Conservation (phyloP, 106 monocot species). For the Agapanthus africanus region DNA sequence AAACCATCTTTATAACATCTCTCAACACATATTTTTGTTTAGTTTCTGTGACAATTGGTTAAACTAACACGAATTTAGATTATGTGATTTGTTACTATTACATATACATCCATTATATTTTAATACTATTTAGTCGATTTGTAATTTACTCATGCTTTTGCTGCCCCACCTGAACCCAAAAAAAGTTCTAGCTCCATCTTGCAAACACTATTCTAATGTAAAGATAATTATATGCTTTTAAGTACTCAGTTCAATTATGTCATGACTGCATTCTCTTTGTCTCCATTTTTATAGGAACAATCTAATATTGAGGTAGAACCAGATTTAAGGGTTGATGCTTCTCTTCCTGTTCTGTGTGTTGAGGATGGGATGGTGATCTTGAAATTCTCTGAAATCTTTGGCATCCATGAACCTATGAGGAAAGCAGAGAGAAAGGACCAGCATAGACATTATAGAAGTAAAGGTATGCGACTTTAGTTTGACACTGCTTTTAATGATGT, state of each 20-base stretch:
- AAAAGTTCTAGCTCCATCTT: no score
- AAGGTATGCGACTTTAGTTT: constrained; percentile 38
- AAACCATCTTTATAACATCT: background rate
- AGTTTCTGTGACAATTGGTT: background rate
- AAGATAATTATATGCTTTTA: no score
- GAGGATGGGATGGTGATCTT: constrained; percentile 78
- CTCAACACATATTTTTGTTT: background rate
- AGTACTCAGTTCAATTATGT: background rate
- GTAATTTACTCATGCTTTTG: no score
- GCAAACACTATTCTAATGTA: no score
- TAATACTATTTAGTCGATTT: no score
- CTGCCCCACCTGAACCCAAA: no score
- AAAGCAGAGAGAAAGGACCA: constrained; percentile 38
- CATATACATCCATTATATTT: no score
- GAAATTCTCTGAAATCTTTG: constrained; percentile 96
- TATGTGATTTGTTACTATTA: no score
- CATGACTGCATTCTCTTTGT: constrained; percentile 2
- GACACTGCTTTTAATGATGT: background rate
- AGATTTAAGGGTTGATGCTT: constrained; percentile 32
- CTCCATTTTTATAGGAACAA: constrained; percentile 38
- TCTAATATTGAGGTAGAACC: constrained; percentile 20
- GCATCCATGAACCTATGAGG: constrained; percentile 67
- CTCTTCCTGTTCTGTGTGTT: constrained; percentile 82
- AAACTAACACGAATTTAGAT: background rate
- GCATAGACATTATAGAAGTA: constrained; percentile 27